phyloP scores from a whole-genome alignment of 805 yeast genomes.

The Metschnikowia proteae region DNA sequence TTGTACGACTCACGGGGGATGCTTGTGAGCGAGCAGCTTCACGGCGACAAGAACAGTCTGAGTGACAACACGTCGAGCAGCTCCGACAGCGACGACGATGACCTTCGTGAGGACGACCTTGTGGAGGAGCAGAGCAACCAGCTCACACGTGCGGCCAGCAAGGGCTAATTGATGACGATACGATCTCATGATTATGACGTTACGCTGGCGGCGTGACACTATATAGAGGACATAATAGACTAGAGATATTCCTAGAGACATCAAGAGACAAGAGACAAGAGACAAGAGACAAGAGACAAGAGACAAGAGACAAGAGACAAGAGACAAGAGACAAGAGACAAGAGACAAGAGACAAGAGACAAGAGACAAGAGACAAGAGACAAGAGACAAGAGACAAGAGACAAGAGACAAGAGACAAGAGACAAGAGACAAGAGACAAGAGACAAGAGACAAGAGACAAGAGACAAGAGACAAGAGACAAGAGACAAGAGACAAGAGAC shows the following conservation, averaged over 20 bases:
- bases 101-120: slow-evolving; percentile 19
- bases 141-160: slow-evolving; percentile 41
- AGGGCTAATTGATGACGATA: slow-evolving; percentile 21
- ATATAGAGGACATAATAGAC: slow-evolving; percentile 3
- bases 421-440: not conserved
- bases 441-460: not conserved
- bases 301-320: not conserved
- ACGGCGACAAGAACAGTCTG: slow-evolving; percentile 1
- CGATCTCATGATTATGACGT: not conserved
- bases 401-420: not conserved
- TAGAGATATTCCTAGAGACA: not conserved
- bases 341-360: not conserved
- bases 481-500: not conserved
- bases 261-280: not conserved
- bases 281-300: slow-evolving; percentile 1
- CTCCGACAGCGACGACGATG: slow-evolving; percentile 30
- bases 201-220: slow-evolving; percentile 1
- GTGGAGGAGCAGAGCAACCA: slow-evolving; percentile 25
- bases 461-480: not conserved
- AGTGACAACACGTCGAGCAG: slow-evolving; percentile 30
- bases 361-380: not conserved
- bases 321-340: not conserved
- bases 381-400: not conserved
- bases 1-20: slow-evolving; percentile 45
- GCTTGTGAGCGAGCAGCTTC: slow-evolving; percentile 15